Conservation (phyloP, 345 rosid species). For the Anastatica hierochuntica region DNA sequence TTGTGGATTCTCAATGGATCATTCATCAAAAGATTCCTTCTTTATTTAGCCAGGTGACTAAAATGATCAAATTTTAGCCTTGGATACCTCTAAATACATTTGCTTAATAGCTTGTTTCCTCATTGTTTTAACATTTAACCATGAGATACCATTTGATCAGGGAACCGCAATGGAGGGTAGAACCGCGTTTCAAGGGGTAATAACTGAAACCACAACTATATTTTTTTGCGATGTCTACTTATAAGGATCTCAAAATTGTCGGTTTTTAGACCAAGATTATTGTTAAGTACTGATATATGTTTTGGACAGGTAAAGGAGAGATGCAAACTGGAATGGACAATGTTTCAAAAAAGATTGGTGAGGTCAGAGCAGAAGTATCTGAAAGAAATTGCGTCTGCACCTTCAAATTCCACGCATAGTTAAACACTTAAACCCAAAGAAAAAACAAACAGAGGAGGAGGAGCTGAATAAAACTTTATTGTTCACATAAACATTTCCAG, state of each 20-base stretch:
- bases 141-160: conserved; percentile 22
- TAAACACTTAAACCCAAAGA: conserved; percentile 19
- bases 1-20: conserved; percentile 95
- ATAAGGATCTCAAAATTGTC: background rate
- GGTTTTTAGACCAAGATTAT: background rate
- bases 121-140: background rate
- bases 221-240: background rate
- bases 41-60: conserved; percentile 60
- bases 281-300: conserved; percentile 2
- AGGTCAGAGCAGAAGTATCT: conserved; percentile 57
- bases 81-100: background rate
- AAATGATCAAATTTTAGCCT: too few species aligned
- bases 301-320: conserved; percentile 72
- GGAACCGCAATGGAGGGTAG: conserved; percentile 55
- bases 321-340: conserved; percentile 73
- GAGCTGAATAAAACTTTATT: too few species aligned
- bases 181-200: conserved; percentile 77
- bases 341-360: conserved; percentile 52
- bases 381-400: conserved; percentile 21
- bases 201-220: background rate
- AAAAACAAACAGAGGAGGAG: background rate
- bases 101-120: background rate
- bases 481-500: too few species aligned
- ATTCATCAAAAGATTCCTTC: conserved; percentile 82
- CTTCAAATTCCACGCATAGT: conserved; percentile 37